Conservation (phyloP, 192 early-diverging fungal genomes). For the Coemansia sp. region DNA sequence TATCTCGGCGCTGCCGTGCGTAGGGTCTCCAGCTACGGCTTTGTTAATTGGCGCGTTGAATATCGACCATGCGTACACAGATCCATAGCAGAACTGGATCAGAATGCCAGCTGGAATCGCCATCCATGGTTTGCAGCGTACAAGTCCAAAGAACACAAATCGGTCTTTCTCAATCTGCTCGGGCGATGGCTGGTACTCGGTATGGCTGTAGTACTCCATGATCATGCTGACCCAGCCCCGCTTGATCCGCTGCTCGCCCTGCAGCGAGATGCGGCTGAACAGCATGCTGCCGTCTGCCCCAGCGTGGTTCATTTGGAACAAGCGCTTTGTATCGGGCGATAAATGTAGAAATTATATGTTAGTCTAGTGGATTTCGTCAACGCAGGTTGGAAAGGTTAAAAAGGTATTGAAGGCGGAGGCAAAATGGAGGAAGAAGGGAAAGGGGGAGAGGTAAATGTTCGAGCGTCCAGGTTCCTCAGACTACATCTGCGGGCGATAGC, state of each 20-base stretch:
- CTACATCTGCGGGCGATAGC: not conserved
- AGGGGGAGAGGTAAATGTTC: not conserved
- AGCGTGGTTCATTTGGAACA: constrained; percentile 6
- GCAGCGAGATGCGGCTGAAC: constrained; percentile 39
- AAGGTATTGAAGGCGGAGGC: not conserved
- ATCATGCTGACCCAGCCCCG: constrained; percentile 21
- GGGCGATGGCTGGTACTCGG: constrained; percentile 35
- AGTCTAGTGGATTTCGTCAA: not conserved
- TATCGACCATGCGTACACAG: constrained; percentile 67
- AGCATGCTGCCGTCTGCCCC: constrained; percentile 34
- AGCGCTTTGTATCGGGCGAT: not conserved
- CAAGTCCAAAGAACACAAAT: constrained; percentile 47
- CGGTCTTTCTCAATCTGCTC: constrained; percentile 39
- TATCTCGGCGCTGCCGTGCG: constrained; percentile 52
- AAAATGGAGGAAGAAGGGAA: not conserved
- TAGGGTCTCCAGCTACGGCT: constrained; percentile 32
- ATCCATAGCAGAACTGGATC: constrained; percentile 65
- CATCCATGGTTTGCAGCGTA: constrained; percentile 59
- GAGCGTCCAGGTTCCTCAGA: constrained; percentile 1
- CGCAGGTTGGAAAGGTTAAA: not conserved
- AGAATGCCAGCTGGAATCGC: constrained; percentile 60
- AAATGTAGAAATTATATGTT: not conserved
- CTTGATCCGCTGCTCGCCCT: constrained; percentile 16
- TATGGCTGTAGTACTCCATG: constrained; percentile 48
- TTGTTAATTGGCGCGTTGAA: constrained; percentile 63